phyloP scores from a whole-genome alignment of 129 eudicot genomes.

The Chrysanthemum lavandulifolium region DNA sequence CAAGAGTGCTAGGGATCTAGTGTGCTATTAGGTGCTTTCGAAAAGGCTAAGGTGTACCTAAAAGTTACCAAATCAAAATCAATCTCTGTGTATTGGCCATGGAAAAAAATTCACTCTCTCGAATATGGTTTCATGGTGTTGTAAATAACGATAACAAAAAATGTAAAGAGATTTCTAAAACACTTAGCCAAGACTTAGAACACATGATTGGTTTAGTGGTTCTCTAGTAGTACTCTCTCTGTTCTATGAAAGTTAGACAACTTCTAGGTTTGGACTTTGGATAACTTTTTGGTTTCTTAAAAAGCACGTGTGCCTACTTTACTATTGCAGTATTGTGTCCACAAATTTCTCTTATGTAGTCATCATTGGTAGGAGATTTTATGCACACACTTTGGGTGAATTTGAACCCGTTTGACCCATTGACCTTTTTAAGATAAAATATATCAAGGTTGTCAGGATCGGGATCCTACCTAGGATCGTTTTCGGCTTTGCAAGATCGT shows the following conservation, averaged over 20 bases:
- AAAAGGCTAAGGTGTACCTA: not conserved
- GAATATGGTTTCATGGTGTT: no score
- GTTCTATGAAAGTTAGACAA: not conserved
- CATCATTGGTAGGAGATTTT: not conserved
- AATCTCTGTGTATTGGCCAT: no score
- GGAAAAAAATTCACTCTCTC: no score
- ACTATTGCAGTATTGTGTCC: not conserved
- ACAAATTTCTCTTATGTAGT: not conserved
- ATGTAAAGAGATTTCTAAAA: no score
- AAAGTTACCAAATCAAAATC: not conserved
- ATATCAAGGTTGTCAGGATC: no score
- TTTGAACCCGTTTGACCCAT: not conserved
- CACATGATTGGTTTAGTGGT: not conserved
- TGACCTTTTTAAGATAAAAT: not conserved
- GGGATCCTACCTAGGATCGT: no score
- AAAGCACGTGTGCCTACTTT: no score
- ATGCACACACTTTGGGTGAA: not conserved
- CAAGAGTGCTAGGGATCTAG: slow-evolving; percentile 6
- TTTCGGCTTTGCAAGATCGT: no score
- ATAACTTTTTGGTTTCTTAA: no score
- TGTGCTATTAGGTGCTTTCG: not conserved
- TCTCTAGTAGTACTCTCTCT: not conserved
- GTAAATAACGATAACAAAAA: no score
- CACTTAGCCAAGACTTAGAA: no score
- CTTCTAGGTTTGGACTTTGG: not conserved